Evolutionary conservation across 2,329 filamentous ascomycete species (phyloP), one percentile per base, ranked within the genome.

Genomic region (Aspergillus transmontanensis): DNA sequence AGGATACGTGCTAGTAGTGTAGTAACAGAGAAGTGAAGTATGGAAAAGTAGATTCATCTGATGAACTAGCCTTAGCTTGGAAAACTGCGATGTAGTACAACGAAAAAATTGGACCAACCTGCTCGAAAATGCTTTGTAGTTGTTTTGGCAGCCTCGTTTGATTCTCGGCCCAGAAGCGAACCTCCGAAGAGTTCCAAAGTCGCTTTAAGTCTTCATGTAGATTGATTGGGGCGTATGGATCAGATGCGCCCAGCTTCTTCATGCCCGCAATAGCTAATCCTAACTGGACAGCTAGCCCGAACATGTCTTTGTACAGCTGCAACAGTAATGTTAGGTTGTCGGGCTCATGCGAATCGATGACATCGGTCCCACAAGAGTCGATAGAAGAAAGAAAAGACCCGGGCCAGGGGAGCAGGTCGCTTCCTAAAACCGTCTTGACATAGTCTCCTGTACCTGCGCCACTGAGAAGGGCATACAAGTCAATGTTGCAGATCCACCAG

Each of bases 401-500:
- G 0, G 75, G 74, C 1, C 78, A 68, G 4, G 84, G 83, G 3
- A 86, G 75, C 68, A 85, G 76, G 62, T 82, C 79, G 63, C 82
- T 74, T 57, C 81, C 77, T 34, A 85, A 71, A 64, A 84, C 77
- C 1, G 78, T 76, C n/a, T 77, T 76, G 9, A 84, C 75, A 69
- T 86, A 85, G 16, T 82, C 79, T 55, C 85, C 84, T 0, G 73
- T 79, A 3, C 84, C 84, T 48, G 80, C 81, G 14, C 83, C 84
- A 59, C 83, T 83, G 54, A 87, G 70, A 36, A 85, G 78, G 16
- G 84, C 84, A 66, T 86, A 82, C n/a, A 85, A 75, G 67, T 87
- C 86, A 51, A 87, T 81, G 60, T 80, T 80, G 67, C 81, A 82
- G 43, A 86, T 79, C 72, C 80, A 82, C 84, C 85, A 86, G 19